Evolutionary conservation across 1,139 yeast species (phyloP), one percentile per base, ranked within the genome.

Genomic region (Kurtzmaniella quercitrusa): DNA sequence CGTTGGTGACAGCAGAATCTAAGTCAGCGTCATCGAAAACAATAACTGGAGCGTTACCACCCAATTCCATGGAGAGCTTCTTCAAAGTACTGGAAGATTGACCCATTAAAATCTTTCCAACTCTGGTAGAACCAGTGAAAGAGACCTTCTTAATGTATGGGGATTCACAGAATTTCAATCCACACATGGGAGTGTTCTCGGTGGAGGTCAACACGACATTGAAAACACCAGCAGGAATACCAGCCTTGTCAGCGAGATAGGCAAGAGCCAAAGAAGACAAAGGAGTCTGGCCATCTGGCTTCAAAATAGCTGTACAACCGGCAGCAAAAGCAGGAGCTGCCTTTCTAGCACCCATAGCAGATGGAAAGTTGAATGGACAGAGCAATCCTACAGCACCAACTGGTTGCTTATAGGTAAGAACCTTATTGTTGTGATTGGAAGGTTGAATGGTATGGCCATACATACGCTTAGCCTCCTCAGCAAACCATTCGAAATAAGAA

Each of bases 11-110:
- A 1, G 96, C 96, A 42, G 71, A 69, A 47, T 85, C 91, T 29
- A 90, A 52, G 54, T 87, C 84, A 7, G 89, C 93, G 60, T 89
- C 96, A 23, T 81, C 85, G 64, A 89, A 89, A 10, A 89, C 90
- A 49, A 90, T 83, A 52, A 89, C 82, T 15, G 97, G 96, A 3
- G 97, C 95, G 61, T 90, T 91, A 37, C 97, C 98, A 39, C 98
- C 98, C 43, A 90, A 72, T 65, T 91, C 97, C 59, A 91, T 77
- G 0, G 95, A 85, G 37, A 87, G 69, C 60, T 90, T 90, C 65
- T 91, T 91, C 58, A 90, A 71, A 8, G 95, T 84, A 2, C 82
- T 70, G 1, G 95, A 70, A 8, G 90, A 75, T 63, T 88, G 95
- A 40, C 70, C 60, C 94, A 88, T 85, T 54, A 90, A 73, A 40